These are phyloP conservation scores for Beauveria australis DNA, from an alignment of 2,329 filamentous ascomycete species.

Conservation along the genomic window DNA sequence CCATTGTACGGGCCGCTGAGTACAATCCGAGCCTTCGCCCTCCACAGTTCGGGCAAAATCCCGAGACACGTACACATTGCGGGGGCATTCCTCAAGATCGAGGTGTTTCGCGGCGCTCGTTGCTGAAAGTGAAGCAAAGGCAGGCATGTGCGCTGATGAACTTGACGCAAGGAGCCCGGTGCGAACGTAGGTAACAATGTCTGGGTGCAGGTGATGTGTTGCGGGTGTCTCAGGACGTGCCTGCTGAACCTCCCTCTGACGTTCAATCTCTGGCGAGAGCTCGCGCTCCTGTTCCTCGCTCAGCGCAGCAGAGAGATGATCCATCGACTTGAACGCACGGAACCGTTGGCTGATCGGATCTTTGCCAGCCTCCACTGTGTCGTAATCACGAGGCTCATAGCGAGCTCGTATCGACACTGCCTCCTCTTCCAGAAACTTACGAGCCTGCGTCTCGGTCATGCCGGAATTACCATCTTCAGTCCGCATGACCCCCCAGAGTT, in stretches of 20 bases:
- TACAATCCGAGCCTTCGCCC: background rate
- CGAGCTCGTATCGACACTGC: background rate
- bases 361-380: background rate
- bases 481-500: background rate
- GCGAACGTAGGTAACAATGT: background rate
- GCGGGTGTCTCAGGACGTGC: conserved; percentile 22
- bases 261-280: conserved; percentile 54
- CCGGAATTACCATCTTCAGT: no score
- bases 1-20: background rate
- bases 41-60: background rate
- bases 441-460: background rate
- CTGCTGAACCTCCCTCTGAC: conserved; percentile 46
- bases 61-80: background rate
- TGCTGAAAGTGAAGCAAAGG: background rate
- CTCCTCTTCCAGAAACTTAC: background rate
- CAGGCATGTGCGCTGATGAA: background rate
- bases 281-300: conserved; percentile 62
- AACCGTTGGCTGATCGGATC: background rate
- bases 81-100: background rate
- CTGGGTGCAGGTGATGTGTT: background rate
- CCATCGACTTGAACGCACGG: background rate
- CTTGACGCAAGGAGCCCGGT: background rate
- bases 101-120: background rate
- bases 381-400: background rate
- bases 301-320: background rate